These are phyloP conservation scores for Lentithecium fluviatile DNA, from an alignment of 495 filamentous ascomycete species.

Conservation along the genomic window DNA sequence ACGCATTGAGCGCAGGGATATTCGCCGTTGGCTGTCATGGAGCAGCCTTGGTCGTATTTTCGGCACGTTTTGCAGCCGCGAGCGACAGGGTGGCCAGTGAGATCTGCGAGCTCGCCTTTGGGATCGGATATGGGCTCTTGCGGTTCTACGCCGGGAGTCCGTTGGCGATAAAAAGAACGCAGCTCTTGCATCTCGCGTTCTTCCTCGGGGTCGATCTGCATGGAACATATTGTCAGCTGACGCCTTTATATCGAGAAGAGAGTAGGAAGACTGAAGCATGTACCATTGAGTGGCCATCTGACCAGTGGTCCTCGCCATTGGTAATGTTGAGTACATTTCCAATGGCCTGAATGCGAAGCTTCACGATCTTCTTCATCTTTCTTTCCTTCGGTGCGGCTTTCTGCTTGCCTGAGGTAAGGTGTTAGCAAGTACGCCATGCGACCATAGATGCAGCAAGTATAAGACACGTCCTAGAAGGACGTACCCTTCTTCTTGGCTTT, in stretches of 20 bases:
- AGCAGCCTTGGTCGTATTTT: not conserved
- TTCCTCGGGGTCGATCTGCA: constrained; percentile 7
- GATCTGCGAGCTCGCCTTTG: not conserved
- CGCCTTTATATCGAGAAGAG: no score
- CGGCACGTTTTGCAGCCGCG: constrained; percentile 20
- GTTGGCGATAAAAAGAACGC: not conserved
- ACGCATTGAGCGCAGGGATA: constrained; percentile 23
- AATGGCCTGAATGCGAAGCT: not conserved
- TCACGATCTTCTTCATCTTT: not conserved
- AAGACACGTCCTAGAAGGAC: no score
- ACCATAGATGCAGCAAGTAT: not conserved
- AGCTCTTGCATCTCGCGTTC: constrained; percentile 1
- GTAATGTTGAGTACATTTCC: constrained; percentile 17
- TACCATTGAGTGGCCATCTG: not conserved
- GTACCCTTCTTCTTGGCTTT: not conserved
- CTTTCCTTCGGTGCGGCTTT: constrained; percentile 7
- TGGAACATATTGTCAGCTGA: no score
- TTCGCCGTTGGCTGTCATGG: constrained; percentile 7
- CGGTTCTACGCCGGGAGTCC: not conserved
- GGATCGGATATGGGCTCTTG: constrained; percentile 28
- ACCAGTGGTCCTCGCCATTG: constrained; percentile 20
- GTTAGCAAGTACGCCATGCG: no score
- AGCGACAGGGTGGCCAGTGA: constrained; percentile 21
- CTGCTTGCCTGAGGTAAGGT: no score
- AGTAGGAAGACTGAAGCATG: no score